Conservation (phyloP, 176 grass and related monocot genomes). For the Oryza meyeriana region DNA sequence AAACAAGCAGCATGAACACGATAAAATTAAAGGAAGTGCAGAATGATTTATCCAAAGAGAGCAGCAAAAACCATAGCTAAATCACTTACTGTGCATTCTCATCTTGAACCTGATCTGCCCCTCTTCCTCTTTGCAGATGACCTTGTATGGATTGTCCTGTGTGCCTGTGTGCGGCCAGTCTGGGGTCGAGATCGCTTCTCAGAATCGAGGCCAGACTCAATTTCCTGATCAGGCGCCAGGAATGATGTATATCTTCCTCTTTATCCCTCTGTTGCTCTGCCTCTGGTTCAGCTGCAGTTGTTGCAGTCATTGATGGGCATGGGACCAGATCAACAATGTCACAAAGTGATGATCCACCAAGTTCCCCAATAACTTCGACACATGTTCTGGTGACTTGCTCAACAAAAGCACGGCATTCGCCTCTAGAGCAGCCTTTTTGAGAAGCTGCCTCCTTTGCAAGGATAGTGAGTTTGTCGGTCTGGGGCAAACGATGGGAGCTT, state of each 20-base stretch:
- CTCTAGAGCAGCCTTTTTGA: slow-evolving; percentile 16
- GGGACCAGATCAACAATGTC: slow-evolving; percentile 24
- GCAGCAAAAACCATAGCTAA: not conserved
- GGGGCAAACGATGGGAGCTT: not conserved
- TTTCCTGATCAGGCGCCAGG: not conserved
- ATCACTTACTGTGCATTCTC: not conserved
- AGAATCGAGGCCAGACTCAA: not conserved
- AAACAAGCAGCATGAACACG: not conserved
- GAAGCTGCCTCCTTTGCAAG: slow-evolving; percentile 25
- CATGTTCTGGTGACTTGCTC: slow-evolving; percentile 30
- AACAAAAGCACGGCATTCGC: slow-evolving; percentile 31
- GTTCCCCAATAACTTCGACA: slow-evolving; percentile 36
- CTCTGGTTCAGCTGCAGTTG: slow-evolving; percentile 7
- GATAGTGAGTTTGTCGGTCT: slow-evolving; percentile 38
- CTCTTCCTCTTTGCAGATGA: slow-evolving; percentile 25
- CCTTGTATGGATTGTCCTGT: not conserved
- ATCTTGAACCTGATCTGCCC: slow-evolving; percentile 9
- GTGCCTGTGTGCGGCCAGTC: not conserved
- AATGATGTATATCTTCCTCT: slow-evolving; percentile 6
- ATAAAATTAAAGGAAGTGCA: not conserved
- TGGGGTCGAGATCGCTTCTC: not conserved
- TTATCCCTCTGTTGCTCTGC: slow-evolving; percentile 9
- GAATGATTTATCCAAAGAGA: not conserved
- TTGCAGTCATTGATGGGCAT: not conserved
- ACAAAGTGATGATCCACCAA: slow-evolving; percentile 34